Evolutionary conservation across 805 yeast genomes (phyloP).

Genomic region (Saturnispora sekii): DNA sequence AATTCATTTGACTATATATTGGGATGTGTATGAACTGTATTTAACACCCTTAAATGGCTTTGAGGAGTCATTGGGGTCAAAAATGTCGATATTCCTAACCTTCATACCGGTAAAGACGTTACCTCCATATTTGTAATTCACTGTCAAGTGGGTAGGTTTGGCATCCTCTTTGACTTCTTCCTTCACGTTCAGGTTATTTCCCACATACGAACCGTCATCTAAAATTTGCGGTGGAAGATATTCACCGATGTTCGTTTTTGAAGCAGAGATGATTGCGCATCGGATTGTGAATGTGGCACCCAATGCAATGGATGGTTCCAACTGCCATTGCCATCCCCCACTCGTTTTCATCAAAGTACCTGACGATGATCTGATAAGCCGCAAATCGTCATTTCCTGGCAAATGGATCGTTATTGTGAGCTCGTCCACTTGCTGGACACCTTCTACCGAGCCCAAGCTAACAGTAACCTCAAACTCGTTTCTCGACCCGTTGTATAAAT

Average conservation of each 20-base stretch:
- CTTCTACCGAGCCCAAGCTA: conserved; percentile 8
- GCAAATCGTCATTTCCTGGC: conserved; percentile 11
- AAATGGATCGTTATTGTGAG: conserved; percentile 32
- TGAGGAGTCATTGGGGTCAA: conserved; percentile 45
- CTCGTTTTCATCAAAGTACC: conserved; percentile 8
- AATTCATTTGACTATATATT: conserved; percentile 34
- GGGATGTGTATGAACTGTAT: conserved; percentile 58
- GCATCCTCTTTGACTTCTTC: no score
- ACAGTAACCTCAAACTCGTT: conserved; percentile 52
- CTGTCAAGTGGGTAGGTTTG: conserved; percentile 15
- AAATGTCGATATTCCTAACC: conserved; percentile 53
- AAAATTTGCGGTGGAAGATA: no score
- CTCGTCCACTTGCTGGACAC: conserved; percentile 36
- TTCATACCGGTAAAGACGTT: conserved; percentile 66
- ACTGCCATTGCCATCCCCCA: conserved; percentile 16
- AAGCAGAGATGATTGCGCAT: conserved; percentile 6
- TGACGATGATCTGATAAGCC: conserved; percentile 10
- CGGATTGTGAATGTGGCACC: conserved; percentile 11
- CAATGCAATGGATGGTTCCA: conserved; percentile 10
- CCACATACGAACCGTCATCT: no score
- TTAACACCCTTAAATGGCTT: conserved; percentile 90
- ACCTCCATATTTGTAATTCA: conserved; percentile 55
- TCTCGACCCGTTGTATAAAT: conserved; percentile 12
- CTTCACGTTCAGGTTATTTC: no score
- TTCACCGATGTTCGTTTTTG: background rate